Percentiles rank a stretch among this genome's conserved stretches.
Conservation (phyloP, 495 filamentous ascomycete species). For the Neurospora sublineolata region DNA sequence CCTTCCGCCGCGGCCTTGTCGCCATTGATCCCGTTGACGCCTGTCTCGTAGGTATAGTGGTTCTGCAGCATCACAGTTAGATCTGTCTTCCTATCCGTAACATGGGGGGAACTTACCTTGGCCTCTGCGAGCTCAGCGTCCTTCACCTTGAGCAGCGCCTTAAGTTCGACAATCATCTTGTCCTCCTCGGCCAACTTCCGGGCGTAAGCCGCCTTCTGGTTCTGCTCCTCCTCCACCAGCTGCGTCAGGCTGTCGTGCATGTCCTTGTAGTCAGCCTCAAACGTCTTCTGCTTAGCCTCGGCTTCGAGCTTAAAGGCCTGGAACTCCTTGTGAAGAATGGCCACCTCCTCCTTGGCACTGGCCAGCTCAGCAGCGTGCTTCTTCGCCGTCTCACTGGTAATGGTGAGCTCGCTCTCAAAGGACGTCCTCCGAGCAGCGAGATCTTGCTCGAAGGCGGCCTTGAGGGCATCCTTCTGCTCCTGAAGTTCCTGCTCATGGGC, state of each 20-base stretch:
- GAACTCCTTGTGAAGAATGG: constrained; percentile 23
- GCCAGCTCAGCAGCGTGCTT: constrained; percentile 26
- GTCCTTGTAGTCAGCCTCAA: constrained; percentile 42
- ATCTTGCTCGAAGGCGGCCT: constrained; percentile 25
- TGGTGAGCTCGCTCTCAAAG: not conserved
- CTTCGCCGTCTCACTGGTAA: not conserved
- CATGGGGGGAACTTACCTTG: constrained; percentile 25
- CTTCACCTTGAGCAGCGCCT: constrained; percentile 37
- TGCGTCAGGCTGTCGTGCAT: constrained; percentile 43
- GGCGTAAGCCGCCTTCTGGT: constrained; percentile 23
- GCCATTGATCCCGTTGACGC: constrained; percentile 9
- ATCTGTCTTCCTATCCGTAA: not conserved
- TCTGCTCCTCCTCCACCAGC: constrained; percentile 39
- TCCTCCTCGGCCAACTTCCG: constrained; percentile 25
- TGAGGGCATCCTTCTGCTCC: constrained; percentile 26
- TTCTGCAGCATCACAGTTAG: constrained; percentile 15
- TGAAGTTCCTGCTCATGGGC: constrained; percentile 11
- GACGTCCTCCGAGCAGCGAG: constrained; percentile 11
- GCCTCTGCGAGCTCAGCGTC: constrained; percentile 44
- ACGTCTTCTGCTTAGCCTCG: constrained; percentile 31
- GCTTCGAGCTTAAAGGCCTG: constrained; percentile 24
- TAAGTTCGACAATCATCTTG: constrained; percentile 32
- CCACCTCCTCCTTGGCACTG: constrained; percentile 24
- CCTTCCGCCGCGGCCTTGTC: constrained; percentile 34
- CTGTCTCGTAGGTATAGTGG: constrained; percentile 27